phyloP scores from a whole-genome alignment of 495 filamentous ascomycete species.

The Aspergillus diversus region DNA sequence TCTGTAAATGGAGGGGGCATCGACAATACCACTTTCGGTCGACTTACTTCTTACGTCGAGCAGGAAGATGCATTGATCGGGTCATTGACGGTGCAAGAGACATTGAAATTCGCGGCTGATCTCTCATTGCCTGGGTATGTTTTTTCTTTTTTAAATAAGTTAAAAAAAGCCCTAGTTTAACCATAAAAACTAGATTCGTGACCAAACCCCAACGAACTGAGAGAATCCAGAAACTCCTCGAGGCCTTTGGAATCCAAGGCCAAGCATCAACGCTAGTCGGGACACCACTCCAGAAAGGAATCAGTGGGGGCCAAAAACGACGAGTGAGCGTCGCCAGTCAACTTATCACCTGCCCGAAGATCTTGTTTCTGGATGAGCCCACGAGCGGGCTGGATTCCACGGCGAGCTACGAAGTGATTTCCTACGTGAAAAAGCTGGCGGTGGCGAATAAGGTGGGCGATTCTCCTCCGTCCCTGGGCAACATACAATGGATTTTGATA shows the following conservation, averaged over 20 bases:
- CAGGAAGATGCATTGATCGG: constrained; percentile 84
- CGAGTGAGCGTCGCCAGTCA: constrained; percentile 77
- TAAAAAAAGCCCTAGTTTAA: background rate
- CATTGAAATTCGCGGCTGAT: constrained; percentile 68
- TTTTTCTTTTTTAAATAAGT: background rate
- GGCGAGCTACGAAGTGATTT: constrained; percentile 69
- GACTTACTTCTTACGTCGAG: constrained; percentile 74
- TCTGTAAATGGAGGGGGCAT: constrained; percentile 60
- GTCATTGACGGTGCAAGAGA: constrained; percentile 75
- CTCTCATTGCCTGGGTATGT: constrained; percentile 60
- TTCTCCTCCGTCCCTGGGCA: constrained; percentile 12
- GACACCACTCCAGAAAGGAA: constrained; percentile 77
- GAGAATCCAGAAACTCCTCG: constrained; percentile 59
- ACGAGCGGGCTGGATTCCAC: constrained; percentile 78
- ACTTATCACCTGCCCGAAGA: constrained; percentile 75
- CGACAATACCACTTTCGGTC: constrained; percentile 35
- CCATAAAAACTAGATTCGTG: constrained; percentile 30
- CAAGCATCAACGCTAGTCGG: constrained; percentile 73
- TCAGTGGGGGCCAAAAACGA: constrained; percentile 80
- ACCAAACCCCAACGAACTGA: constrained; percentile 53
- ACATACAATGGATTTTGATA: background rate
- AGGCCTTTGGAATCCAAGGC: constrained; percentile 63
- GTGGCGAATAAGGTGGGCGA: constrained; percentile 61
- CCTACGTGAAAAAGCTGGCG: constrained; percentile 64
- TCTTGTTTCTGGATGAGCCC: constrained; percentile 82